Percentiles rank a stretch among this genome's conserved stretches.
Evolutionary conservation across 108 stramenopile genomes (phyloP).

Genomic region (Cyclotella baltica): DNA sequence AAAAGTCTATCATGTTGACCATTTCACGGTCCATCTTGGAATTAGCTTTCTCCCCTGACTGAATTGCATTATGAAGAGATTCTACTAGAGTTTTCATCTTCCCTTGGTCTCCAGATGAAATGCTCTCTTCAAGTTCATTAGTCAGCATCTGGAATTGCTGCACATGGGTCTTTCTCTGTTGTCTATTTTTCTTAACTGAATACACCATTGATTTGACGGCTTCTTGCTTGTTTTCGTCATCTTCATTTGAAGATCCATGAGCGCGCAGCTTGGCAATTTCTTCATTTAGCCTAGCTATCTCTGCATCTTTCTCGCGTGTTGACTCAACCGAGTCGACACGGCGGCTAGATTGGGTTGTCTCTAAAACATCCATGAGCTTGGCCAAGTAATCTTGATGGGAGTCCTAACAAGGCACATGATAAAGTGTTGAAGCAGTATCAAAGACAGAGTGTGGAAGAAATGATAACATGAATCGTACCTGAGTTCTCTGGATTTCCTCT

Average conservation of each 20-base stretch:
- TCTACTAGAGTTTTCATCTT: constrained; percentile 17
- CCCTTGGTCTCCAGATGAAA: constrained; percentile 28
- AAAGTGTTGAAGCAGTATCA: neutral
- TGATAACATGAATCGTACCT: constrained; percentile 1
- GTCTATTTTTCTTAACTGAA: constrained; percentile 52
- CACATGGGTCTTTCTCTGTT: constrained; percentile 44
- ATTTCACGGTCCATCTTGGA: constrained; percentile 59
- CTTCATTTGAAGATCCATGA: neutral
- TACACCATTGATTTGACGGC: constrained; percentile 44
- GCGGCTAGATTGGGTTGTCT: constrained; percentile 58
- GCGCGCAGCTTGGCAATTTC: constrained; percentile 31
- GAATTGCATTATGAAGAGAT: constrained; percentile 34
- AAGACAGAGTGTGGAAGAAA: neutral
- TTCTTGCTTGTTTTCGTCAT: constrained; percentile 21
- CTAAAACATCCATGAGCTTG: constrained; percentile 70
- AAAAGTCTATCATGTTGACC: constrained; percentile 55
- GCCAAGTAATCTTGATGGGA: constrained; percentile 68
- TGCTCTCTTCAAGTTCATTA: constrained; percentile 32
- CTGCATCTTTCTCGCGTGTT: constrained; percentile 43
- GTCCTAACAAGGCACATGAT: constrained; percentile 1
- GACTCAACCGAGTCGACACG: neutral
- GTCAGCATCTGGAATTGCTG: constrained; percentile 24
- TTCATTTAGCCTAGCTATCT: constrained; percentile 32
- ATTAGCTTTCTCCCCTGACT: constrained; percentile 49
- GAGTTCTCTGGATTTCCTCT: constrained; percentile 63